Conservation (phyloP, 345 rosid genomes). For the Odontarrhena argentea region DNA sequence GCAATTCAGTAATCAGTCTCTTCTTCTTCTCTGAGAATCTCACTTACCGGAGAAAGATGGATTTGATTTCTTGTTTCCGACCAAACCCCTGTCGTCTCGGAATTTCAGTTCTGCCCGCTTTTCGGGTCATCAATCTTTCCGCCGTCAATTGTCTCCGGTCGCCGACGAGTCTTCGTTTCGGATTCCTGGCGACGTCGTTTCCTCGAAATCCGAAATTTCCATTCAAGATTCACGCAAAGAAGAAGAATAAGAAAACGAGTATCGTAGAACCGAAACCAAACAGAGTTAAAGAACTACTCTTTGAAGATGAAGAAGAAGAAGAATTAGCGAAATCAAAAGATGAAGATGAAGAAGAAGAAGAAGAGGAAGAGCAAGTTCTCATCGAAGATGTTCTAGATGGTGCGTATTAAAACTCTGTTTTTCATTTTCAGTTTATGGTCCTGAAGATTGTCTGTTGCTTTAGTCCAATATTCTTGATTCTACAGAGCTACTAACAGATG, state of each 20-base stretch:
- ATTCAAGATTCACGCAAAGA: conserved; percentile 48
- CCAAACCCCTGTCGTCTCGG: conserved; percentile 13
- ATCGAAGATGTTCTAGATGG: conserved; percentile 63
- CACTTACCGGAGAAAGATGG: conserved; percentile 40
- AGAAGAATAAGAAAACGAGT: conserved; percentile 43
- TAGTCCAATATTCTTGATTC: conserved; percentile 23
- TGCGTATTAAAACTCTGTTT: conserved; percentile 21
- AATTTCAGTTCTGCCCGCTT: conserved; percentile 21
- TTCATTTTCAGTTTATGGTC: conserved; percentile 6
- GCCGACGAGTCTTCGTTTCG: conserved; percentile 22
- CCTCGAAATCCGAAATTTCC: conserved; percentile 29
- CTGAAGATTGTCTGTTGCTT: background rate
- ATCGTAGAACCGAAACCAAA: conserved; percentile 45
- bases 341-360: conserved; percentile 55
- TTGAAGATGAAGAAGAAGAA: conserved; percentile 46
- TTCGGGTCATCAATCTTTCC: conserved; percentile 7
- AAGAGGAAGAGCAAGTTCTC: conserved; percentile 53
- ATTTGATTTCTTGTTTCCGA: conserved; percentile 40
- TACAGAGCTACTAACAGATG: conserved; percentile 49
- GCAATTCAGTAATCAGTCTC: too few relatives aligned
- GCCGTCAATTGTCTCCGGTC: conserved; percentile 28
- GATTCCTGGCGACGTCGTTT: conserved; percentile 33
- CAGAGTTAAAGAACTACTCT: conserved; percentile 49
- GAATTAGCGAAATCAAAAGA: conserved; percentile 23
- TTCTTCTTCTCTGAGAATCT: conserved; percentile 1